Conservation (phyloP, 1,284 basidiomycete species). For the Paramarasmius palmivorus region DNA sequence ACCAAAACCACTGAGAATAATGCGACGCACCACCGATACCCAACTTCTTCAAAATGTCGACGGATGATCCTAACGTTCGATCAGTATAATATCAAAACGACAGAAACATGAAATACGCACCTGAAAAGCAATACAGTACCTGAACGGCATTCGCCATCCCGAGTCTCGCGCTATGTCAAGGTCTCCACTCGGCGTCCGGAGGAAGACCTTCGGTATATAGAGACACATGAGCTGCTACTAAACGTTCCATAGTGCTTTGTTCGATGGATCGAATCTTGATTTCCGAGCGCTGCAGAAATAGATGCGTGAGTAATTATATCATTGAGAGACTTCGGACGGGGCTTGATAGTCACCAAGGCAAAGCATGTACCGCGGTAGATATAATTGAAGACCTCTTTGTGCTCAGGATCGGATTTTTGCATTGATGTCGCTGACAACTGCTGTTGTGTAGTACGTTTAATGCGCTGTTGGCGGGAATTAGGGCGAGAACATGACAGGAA, state of each 20-base stretch:
- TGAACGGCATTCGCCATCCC: too few species aligned
- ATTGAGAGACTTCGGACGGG: background rate
- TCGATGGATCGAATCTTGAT: slow-evolving; percentile 9
- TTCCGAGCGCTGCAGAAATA: slow-evolving; percentile 9
- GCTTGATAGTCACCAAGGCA: slow-evolving; percentile 8
- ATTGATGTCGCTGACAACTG: slow-evolving; percentile 4
- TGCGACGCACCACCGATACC: too few species aligned
- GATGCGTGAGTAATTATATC: background rate
- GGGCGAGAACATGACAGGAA: background rate
- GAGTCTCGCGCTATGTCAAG: too few species aligned
- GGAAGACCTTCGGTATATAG: slow-evolving; percentile 10
- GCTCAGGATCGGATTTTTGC: slow-evolving; percentile 12
- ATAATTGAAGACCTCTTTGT: slow-evolving; percentile 10
- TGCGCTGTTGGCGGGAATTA: slow-evolving; percentile 6
- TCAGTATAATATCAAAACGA: too few species aligned
- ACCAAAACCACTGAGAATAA: too few species aligned
- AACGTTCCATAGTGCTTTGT: slow-evolving; percentile 5
- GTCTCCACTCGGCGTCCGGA: background rate
- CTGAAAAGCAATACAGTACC: too few species aligned
- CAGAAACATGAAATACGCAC: too few species aligned
- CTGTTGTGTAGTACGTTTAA: slow-evolving; percentile 9
- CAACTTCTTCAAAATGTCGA: too few species aligned
- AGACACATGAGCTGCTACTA: slow-evolving; percentile 8
- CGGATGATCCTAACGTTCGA: too few species aligned
- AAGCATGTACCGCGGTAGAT: slow-evolving; percentile 9